Evolutionary conservation across 805 yeast species (phyloP), one percentile per base, ranked within the genome.

Genomic region (Cyberlindnera subsufficiens): DNA sequence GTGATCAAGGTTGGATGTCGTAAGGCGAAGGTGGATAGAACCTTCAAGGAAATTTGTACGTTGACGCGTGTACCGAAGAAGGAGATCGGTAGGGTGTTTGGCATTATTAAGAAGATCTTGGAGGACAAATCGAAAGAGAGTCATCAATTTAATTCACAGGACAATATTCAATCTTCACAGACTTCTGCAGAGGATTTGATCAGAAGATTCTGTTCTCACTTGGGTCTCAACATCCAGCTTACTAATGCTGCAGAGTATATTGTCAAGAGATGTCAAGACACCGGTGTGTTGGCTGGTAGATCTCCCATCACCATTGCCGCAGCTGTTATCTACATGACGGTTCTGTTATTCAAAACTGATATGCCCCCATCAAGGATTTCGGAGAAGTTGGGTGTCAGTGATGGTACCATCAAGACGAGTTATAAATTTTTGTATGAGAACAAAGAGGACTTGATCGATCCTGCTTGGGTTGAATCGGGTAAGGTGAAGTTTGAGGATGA

Each of bases 251-350:
- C 98, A 3, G 97, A 91, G 64, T 77, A 83, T 56, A 88, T 93
- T 53, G 96, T 97, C 3, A 80, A 88, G 59, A 75, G 83, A 51
- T 88, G 95, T 57, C 86, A 87, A 59, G 96, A 86, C 49, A 82
- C 84, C 48, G 96, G 97, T 43, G 95, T 91, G 32, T 72, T 93
- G 57, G 97, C 96, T 15, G 98, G 99, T 55, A 77, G 96, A 53
- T 86, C 96, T 3, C 99, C 99, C 25, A 90, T 90, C 42, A 91
- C 99, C 31, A 88, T 93, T 58, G 97, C 98, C 0, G 98, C 98
- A 7, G 95, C 97, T 1, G 95, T 93, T 5, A 91, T 93, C 38
- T 93, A 91, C 66, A 82, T 93, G 86, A 86, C 96, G 6, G 85
- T 91, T 4, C 69, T 86, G n/a, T 67, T 93, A n/a, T 90, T 90